Percentiles rank a stretch among this genome's conserved stretches.
phyloP scores from a whole-genome alignment of 257 asterid genomes.

The Ilex asprella region DNA sequence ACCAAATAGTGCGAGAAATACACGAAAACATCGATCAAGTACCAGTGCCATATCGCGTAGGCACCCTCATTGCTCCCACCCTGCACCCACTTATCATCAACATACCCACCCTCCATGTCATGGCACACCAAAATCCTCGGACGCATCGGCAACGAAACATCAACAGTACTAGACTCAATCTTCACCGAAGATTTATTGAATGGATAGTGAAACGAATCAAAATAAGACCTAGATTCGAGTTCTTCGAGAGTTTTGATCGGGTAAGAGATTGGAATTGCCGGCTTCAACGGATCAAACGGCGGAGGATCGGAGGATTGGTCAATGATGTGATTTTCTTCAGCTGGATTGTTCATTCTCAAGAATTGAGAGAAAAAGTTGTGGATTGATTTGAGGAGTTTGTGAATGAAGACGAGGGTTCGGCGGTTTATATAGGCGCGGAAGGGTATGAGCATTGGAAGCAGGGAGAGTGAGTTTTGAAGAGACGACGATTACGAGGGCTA shows the following conservation, averaged over 20 bases:
- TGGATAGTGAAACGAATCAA: slow-evolving; percentile 73
- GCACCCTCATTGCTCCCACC: slow-evolving; percentile 74
- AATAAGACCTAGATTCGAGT: slow-evolving; percentile 64
- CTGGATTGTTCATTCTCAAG: slow-evolving; percentile 7
- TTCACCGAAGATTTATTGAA: slow-evolving; percentile 51
- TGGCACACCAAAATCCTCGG: slow-evolving; percentile 80
- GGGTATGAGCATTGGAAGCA: slow-evolving; percentile 17
- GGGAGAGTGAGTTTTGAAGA: too few relatives aligned
- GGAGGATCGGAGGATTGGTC: slow-evolving; percentile 19
- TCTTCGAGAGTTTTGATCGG: slow-evolving; percentile 79
- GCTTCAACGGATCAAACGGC: slow-evolving; percentile 57
- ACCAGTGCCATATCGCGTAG: slow-evolving; percentile 93
- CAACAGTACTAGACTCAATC: slow-evolving; percentile 24
- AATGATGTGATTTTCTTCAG: slow-evolving; percentile 6
- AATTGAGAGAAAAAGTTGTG: slow-evolving; percentile 21
- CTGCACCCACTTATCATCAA: slow-evolving; percentile 73
- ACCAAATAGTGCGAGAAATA: slow-evolving; percentile 83
- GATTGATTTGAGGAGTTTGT: slow-evolving; percentile 15
- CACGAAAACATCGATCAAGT: slow-evolving; percentile 84
- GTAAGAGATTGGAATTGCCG: slow-evolving; percentile 67
- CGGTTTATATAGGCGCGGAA: slow-evolving; percentile 44
- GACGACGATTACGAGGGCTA: too few relatives aligned
- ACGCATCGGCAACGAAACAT: slow-evolving; percentile 36
- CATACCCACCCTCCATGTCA: slow-evolving; percentile 87
- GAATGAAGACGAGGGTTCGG: slow-evolving; percentile 23